Conservation (phyloP, 1,284 basidiomycete genomes). For the Naganishia sp. region DNA sequence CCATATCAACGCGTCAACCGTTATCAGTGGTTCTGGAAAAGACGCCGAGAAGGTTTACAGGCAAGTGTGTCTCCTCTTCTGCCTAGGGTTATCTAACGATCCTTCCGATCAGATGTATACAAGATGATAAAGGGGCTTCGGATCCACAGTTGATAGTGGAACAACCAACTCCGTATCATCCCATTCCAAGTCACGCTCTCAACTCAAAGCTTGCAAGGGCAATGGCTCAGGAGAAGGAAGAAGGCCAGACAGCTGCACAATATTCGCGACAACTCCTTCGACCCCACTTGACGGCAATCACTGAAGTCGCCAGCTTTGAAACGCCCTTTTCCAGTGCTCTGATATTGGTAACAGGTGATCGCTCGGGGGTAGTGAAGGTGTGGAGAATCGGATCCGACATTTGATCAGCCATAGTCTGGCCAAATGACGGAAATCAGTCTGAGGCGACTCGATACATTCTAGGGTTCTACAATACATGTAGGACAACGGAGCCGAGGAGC, state of each 20-base stretch:
- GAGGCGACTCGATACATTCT: too few relatives aligned
- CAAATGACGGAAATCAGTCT: too few relatives aligned
- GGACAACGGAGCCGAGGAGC: too few relatives aligned
- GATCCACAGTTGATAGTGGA: conserved; percentile 11
- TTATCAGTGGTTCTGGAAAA: conserved; percentile 49
- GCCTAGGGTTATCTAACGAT: background rate
- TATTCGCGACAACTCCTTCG: conserved; percentile 45
- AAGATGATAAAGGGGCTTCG: background rate
- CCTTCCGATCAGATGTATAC: background rate
- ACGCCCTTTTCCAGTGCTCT: conserved; percentile 52
- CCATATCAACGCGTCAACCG: conserved; percentile 43
- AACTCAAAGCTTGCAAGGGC: conserved; percentile 19
- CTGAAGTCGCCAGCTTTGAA: conserved; percentile 47
- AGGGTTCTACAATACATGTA: too few relatives aligned
- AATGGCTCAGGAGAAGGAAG: conserved; percentile 30
- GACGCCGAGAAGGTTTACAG: conserved; percentile 51
- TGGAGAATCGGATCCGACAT: conserved; percentile 45
- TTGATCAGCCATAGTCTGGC: background rate
- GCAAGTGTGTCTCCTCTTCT: conserved; percentile 22
- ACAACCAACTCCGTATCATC: conserved; percentile 1
- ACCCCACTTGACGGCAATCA: conserved; percentile 53
- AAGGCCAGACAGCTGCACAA: conserved; percentile 27
- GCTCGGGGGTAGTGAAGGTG: conserved; percentile 52
- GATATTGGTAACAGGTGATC: conserved; percentile 45
- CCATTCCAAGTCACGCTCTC: background rate